Percentiles rank a stretch among this genome's conserved stretches.
Conservation (phyloP, 495 filamentous ascomycete genomes). For the Hyphodiscus hymeniophilus region DNA sequence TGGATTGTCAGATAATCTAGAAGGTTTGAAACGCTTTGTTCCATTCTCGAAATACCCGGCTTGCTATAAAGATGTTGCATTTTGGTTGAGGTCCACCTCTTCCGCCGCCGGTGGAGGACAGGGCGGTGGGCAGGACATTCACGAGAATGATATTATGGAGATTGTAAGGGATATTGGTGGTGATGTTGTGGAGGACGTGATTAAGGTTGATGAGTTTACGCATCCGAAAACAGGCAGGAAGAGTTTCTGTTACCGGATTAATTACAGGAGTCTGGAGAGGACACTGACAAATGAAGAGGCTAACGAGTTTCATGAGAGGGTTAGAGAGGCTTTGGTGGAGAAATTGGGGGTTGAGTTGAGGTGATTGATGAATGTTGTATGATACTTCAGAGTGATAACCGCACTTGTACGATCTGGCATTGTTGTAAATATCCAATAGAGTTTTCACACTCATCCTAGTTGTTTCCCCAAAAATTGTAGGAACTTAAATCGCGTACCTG, state of each 20-base stretch:
- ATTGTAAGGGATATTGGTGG: constrained; percentile 72
- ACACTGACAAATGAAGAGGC: constrained; percentile 76
- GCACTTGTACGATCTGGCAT: background rate
- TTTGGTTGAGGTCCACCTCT: constrained; percentile 65
- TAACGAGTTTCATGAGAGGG: constrained; percentile 64
- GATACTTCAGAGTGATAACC: background rate
- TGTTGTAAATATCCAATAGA: constrained; percentile 10
- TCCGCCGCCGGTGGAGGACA: constrained; percentile 40
- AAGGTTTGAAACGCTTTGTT: constrained; percentile 55
- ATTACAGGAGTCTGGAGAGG: constrained; percentile 81
- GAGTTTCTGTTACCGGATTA: constrained; percentile 87
- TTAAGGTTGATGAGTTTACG: constrained; percentile 68
- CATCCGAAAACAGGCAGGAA: constrained; percentile 78
- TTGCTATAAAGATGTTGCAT: constrained; percentile 85
- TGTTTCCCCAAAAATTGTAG: no score
- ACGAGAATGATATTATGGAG: constrained; percentile 98
- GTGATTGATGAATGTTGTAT: background rate
- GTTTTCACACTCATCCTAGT: background rate
- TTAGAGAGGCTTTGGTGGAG: constrained; percentile 52
- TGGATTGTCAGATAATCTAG: constrained; percentile 38
- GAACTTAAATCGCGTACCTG: no score
- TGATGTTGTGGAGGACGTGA: constrained; percentile 80
- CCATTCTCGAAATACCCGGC: constrained; percentile 86
- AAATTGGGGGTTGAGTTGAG: constrained; percentile 76
- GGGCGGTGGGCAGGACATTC: constrained; percentile 47